A percentile compares a stretch with the other conserved stretches of the same genome.
phyloP scores from a whole-genome alignment of 148 eudicot species.

The Camellia japonica region DNA sequence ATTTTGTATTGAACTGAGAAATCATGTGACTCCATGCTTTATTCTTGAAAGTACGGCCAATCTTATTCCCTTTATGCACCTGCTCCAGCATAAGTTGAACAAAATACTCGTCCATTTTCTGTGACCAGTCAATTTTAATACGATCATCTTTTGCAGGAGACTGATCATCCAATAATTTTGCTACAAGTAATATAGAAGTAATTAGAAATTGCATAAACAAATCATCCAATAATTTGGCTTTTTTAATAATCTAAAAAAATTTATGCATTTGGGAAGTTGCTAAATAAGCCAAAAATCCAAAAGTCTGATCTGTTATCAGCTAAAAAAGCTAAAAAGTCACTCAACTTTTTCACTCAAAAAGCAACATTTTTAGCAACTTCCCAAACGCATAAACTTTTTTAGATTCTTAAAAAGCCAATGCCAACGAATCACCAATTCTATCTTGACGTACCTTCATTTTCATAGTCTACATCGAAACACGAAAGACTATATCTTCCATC shows the following conservation, averaged over 20 bases:
- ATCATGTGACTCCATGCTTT: constrained; percentile 14
- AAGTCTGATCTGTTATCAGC: too few species aligned
- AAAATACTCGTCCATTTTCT: constrained; percentile 7
- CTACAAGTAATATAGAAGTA: background rate
- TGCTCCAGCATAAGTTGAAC: constrained; percentile 11
- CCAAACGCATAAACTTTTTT: too few species aligned
- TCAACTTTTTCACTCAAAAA: too few species aligned
- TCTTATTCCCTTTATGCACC: constrained; percentile 8
- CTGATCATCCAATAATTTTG: constrained; percentile 9
- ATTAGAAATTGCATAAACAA: background rate
- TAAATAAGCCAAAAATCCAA: too few species aligned
- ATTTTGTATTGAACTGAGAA: constrained; percentile 6
- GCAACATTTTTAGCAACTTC: too few species aligned
- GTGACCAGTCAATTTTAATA: constrained; percentile 11
- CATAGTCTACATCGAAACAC: constrained; percentile 14
- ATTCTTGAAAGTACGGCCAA: constrained; percentile 11
- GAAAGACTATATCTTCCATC: constrained; percentile 20
- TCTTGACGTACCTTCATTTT: constrained; percentile 8
- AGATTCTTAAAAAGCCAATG: too few species aligned
- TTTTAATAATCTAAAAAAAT: too few species aligned
- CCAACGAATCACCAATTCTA: background rate
- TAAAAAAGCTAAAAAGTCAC: too few species aligned
- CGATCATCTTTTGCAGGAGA: background rate
- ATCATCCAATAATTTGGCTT: background rate
- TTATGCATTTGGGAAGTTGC: too few species aligned